Percentiles rank a stretch among this genome's conserved stretches.
These are phyloP conservation scores for Cinchona pubescens DNA, from an alignment of 257 asterid species.

Conservation along the genomic window DNA sequence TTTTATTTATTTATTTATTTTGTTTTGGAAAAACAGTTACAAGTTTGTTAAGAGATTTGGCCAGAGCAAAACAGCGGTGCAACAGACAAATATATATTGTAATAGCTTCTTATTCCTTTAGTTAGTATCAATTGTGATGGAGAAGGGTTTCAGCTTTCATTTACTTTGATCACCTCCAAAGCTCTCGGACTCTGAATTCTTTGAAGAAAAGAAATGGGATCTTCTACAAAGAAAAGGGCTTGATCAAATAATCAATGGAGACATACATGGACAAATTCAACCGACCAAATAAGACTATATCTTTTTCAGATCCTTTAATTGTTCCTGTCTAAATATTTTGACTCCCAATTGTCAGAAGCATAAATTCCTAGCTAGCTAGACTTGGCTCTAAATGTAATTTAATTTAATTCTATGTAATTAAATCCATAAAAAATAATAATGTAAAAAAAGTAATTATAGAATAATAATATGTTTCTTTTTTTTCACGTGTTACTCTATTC, in stretches of 20 bases:
- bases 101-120: conserved; percentile 1
- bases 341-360: conserved; percentile 8
- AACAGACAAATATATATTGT: neutral
- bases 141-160: conserved; percentile 4
- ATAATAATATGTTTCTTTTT: neutral
- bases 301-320: conserved; percentile 34
- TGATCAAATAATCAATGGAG: neutral
- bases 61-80: neutral
- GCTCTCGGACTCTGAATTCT: conserved; percentile 6
- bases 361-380: conserved; percentile 7
- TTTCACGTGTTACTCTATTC: conserved; percentile 21
- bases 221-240: neutral
- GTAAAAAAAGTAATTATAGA: neutral
- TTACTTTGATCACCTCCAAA: conserved; percentile 1
- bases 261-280: conserved; percentile 13
- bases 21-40: neutral
- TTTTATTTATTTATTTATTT: neutral
- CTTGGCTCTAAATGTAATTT: no score
- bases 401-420: no score
- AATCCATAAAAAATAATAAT: neutral
- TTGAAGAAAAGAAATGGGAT: neutral
- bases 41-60: conserved; percentile 5
- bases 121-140: conserved; percentile 14
- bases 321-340: conserved; percentile 20
- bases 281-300: conserved; percentile 32